phyloP scores from a whole-genome alignment of 2,329 filamentous ascomycete species.

The Septoria linicola region DNA sequence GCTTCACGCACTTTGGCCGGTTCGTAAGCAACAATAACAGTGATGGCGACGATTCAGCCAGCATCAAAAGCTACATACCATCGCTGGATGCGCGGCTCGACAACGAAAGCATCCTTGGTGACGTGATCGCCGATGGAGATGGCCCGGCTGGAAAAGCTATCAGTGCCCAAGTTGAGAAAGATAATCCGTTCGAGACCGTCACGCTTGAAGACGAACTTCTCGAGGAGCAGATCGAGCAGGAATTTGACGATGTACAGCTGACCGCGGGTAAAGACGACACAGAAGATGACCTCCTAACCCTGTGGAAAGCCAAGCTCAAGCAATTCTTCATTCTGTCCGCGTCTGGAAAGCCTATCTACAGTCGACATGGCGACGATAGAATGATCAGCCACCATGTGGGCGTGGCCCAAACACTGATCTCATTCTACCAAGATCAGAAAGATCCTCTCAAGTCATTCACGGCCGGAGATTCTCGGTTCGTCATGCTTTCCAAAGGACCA shows the following conservation, averaged over 20 bases:
- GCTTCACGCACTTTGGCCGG: constrained; percentile 42
- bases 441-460: constrained; percentile 80
- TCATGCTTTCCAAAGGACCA: constrained; percentile 79
- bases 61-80: constrained; percentile 65
- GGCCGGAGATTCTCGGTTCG: constrained; percentile 81
- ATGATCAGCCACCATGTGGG: constrained; percentile 93
- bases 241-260: constrained; percentile 74
- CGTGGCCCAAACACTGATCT: constrained; percentile 95
- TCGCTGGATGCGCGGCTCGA: constrained; percentile 66
- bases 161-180: constrained; percentile 58
- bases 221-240: constrained; percentile 67
- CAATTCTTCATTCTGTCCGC: constrained; percentile 96
- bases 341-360: constrained; percentile 96
- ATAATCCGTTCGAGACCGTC: constrained; percentile 61
- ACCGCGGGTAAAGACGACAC: constrained; percentile 54
- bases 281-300: constrained; percentile 58
- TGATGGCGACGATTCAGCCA: constrained; percentile 63
- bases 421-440: constrained; percentile 81
- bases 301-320: constrained; percentile 91
- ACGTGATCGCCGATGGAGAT: constrained; percentile 62
- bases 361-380: constrained; percentile 84
- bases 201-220: constrained; percentile 48
- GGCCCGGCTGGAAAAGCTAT: constrained; percentile 69
- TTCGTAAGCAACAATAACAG: constrained; percentile 50
- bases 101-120: constrained; percentile 76